Base-by-base conservation (phyloP, 2,329 filamentous ascomycete genomes). In the Calonectria naviculata region DNA sequence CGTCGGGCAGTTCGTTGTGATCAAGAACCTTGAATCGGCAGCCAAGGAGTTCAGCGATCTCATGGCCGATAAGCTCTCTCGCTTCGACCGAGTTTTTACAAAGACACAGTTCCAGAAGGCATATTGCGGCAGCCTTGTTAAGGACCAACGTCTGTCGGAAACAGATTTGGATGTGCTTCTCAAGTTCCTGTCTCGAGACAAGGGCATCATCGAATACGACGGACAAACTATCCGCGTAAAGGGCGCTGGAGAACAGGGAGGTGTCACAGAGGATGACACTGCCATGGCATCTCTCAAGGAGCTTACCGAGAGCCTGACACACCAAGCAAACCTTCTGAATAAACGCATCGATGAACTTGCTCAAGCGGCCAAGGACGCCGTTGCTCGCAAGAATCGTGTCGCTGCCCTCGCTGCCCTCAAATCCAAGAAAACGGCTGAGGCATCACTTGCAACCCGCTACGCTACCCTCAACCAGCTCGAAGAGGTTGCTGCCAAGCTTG, bases 261-360 rank as follows among this genome's bases (percentile, higher is more conserved):
- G 77, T 0, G 92, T 98, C 74, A 94, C 93, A 1, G 86, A 92
- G 68, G 93, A 97, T 77, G 97, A 99, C 83, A 86, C 87, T 5
- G 93, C 94, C 1, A 94, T 98, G 73, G 95, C 95, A 1, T 93
- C 93, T 21, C 89, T 99, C 12, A 96, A 95, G 78, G 91, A 93
- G 29, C 88, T 98, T 13, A 93, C 95, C 31, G 87, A 90, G 46
- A 93, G 93, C 62, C 87, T 99, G 19, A 92, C 93, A 72, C 89
- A 92, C 24, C 91, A 98, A 71, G 92, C 95, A 19, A 83, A 88
- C 9, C 87, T 91, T 0, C 88, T 98, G 44, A 89, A 88, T 62
- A 85, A 84, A 12, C 93, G 95, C 72, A 87, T 97, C 61, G 88
- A 92, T 2, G 87, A 89, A 31, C 87, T 98, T 5, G 87, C 88